Evolutionary conservation across 2,329 filamentous ascomycete genomes (phyloP), one percentile per base, ranked within the genome.

Genomic region (Blastomyces percursus): DNA sequence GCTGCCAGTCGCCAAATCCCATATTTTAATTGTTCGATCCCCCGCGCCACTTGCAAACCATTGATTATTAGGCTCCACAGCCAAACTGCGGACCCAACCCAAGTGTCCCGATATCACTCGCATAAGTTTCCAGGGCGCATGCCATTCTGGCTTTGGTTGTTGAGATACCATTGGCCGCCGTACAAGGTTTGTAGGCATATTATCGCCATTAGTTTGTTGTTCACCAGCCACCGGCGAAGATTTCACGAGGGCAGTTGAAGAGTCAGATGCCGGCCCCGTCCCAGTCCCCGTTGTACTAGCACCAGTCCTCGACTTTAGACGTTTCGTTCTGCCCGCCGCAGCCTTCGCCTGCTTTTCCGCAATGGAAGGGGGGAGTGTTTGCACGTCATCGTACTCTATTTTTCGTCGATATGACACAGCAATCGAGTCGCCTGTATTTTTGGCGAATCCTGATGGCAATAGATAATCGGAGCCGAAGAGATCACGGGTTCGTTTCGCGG

Each of bases 61-160:
- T 75, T 96, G 85, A 76, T 99, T 99, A 71, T 90, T 90, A 1
- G 95, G 95, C 76, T 99, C 95, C 58, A 97, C 90, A 0, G 93
- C 90, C 70, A 96, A 78, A 68, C 85, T 85, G 65, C 92, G 83
- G 66, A 99, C 94, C 94, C 94, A 99, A 32, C 94, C 94, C 69
- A 99, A 77, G 74, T 97, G 94, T 19, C 95, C 94, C 0, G 91
- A 96, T 67, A 99, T 96, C 65, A 99, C 95, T 65, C 94, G 86
- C 88, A 96, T 95, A 64, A 97, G 81, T 82, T 96, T 97, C 94
- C 95, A 99, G 14, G 95, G 95, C 65, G 92, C 85, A 74, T 99
- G 94, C 94, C 94, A 99, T 63, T 96, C 88, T 0, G 95, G 95
- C 74, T 87, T 91, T 63, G 86, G 81, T 68, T 87, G 86, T 68